Evolutionary conservation across 148 eudicot species (phyloP).

Genomic region (Cornus suecica): DNA sequence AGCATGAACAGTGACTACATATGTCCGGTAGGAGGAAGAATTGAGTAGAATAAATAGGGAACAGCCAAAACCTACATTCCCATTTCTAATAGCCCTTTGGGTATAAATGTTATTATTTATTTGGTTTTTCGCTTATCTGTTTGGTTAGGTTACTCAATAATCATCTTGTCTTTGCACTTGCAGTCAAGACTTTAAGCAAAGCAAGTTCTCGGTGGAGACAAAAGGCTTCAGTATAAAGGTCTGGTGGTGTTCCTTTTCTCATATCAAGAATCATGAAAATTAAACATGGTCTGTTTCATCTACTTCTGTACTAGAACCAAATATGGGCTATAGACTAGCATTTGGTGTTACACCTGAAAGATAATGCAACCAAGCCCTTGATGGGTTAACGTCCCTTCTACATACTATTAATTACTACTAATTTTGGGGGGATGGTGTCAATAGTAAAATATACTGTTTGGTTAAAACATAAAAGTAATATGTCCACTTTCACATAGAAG

Average conservation of each 20-base stretch:
- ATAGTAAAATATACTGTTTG: too few relatives aligned
- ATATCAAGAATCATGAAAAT: not conserved
- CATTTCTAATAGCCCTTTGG: not conserved
- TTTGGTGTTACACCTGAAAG: not conserved
- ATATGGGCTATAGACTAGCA: not conserved
- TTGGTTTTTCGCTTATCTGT: not conserved
- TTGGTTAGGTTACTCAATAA: not conserved
- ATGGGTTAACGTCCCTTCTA: not conserved
- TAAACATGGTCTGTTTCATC: too few relatives aligned
- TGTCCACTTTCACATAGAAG: not conserved
- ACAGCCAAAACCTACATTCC: not conserved
- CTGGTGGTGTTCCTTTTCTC: not conserved
- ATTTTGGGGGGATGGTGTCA: too few relatives aligned
- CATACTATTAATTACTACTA: too few relatives aligned
- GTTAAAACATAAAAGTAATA: too few relatives aligned
- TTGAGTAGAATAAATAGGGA: not conserved
- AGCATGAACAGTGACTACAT: not conserved
- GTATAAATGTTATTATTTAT: not conserved
- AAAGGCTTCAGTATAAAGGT: conserved; percentile 86
- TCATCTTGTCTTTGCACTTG: conserved; percentile 26
- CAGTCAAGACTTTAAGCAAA: conserved; percentile 96
- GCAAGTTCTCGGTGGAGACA: conserved; percentile 66
- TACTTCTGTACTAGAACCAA: not conserved
- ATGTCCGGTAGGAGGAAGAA: not conserved
- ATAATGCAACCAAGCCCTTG: not conserved